Evolutionary conservation across 208 protist genomes (phyloP).

Genomic region (Acanthamoeba sp.): DNA sequence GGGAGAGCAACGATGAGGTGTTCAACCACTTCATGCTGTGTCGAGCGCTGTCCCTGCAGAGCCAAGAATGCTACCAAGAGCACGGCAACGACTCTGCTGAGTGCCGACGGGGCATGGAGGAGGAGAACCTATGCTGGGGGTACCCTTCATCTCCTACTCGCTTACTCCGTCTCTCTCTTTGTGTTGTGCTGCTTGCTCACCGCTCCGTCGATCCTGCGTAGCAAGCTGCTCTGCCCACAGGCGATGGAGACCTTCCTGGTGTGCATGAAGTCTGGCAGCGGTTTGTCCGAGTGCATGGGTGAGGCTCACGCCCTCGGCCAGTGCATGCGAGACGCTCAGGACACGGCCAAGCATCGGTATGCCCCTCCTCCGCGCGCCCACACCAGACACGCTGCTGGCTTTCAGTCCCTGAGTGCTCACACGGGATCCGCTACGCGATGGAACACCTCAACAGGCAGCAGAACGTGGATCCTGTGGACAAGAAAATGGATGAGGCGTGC

Average conservation of each 20-base stretch:
- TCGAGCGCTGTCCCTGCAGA: conserved; percentile 54
- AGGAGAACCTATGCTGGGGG: conserved; percentile 52
- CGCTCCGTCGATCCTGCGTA: not conserved
- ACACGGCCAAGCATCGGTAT: not conserved
- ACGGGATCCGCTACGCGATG: too few relatives aligned
- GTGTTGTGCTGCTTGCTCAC: not conserved
- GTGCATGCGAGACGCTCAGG: conserved; percentile 36
- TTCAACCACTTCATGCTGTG: conserved; percentile 63
- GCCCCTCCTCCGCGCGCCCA: not conserved
- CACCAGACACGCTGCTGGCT: too few relatives aligned
- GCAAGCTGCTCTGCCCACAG: conserved; percentile 13
- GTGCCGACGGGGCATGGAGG: conserved; percentile 30
- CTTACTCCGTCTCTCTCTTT: not conserved
- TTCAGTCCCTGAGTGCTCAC: too few relatives aligned
- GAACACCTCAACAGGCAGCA: not conserved
- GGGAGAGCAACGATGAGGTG: conserved; percentile 18
- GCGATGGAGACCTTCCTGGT: conserved; percentile 28
- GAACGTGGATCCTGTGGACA: conserved; percentile 8
- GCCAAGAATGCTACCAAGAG: conserved; percentile 50
- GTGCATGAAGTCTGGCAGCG: conserved; percentile 40
- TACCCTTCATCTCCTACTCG: not conserved
- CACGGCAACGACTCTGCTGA: not conserved
- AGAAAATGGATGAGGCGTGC: not conserved
- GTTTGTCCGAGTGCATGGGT: conserved; percentile 20
- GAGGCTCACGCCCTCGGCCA: conserved; percentile 28